A percentile compares a stretch with the other conserved stretches of the same genome.
Evolutionary conservation across 164 flowering plant genomes (phyloP).

Genomic region (Litsea cubeba): DNA sequence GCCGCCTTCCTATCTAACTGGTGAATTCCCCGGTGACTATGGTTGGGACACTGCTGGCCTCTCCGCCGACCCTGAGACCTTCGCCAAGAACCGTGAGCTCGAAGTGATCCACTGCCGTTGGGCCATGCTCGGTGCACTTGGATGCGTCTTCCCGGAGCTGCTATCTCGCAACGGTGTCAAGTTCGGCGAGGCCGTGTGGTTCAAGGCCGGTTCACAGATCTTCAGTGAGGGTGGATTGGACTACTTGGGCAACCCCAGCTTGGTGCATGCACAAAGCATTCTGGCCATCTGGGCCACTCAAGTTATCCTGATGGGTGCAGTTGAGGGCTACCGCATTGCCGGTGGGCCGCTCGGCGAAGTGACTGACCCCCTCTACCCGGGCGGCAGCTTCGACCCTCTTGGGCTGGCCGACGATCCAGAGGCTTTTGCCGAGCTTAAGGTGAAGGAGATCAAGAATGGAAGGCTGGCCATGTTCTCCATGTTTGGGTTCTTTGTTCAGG

Average conservation of each 20-base stretch:
- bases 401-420: conserved; percentile 18
- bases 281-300: conserved; percentile 11
- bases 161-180: conserved; percentile 20
- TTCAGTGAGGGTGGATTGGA: conserved; percentile 22
- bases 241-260: no score
- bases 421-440: conserved; percentile 18
- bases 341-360: conserved; percentile 20
- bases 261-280: no score
- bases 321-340: conserved; percentile 18
- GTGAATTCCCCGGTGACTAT: conserved; percentile 23
- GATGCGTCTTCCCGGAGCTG: conserved; percentile 21
- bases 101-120: conserved; percentile 18
- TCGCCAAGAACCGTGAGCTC: conserved; percentile 20
- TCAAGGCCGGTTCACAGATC: conserved; percentile 20
- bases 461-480: conserved; percentile 18
- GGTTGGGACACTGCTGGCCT: conserved; percentile 21
- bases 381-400: conserved; percentile 18
- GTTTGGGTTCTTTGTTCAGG: conserved; percentile 20
- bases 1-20: conserved; percentile 19
- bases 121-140: conserved; percentile 18
- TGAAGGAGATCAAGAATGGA: conserved; percentile 21
- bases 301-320: conserved; percentile 19
- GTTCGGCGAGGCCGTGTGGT: conserved; percentile 23
- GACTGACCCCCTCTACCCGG: conserved; percentile 17
- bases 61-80: conserved; percentile 22